Conservation (phyloP, 495 filamentous ascomycete genomes). For the Bathelium albidoporum region DNA sequence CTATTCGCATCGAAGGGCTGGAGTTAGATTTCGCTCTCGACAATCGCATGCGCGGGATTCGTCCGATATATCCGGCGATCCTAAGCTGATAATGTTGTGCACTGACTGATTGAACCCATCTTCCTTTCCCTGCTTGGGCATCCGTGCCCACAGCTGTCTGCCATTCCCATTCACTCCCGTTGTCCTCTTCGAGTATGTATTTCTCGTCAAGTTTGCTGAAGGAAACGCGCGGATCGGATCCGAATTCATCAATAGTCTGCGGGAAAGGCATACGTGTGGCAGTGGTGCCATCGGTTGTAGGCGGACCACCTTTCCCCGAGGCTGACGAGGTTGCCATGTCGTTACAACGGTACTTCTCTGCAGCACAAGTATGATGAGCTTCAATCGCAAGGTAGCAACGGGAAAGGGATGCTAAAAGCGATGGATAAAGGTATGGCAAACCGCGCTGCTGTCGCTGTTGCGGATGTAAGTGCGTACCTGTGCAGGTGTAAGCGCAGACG, state of each 20-base stretch:
- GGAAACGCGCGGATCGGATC: slow-evolving; percentile 71
- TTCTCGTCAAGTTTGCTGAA: slow-evolving; percentile 72
- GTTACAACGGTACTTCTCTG: neutral
- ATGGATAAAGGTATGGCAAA: too few species aligned
- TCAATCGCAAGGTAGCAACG: neutral
- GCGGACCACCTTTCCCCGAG: neutral
- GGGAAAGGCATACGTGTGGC: slow-evolving; percentile 14
- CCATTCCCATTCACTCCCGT: slow-evolving; percentile 78
- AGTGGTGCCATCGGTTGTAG: neutral
- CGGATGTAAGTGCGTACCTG: too few species aligned
- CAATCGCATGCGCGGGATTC: neutral
- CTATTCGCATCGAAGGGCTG: slow-evolving; percentile 25
- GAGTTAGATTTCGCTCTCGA: slow-evolving; percentile 2
- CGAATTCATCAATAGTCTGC: slow-evolving; percentile 50
- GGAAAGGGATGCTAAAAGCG: too few species aligned
- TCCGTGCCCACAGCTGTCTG: slow-evolving; percentile 15
- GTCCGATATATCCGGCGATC: neutral
- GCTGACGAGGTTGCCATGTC: neutral
- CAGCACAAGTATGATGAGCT: neutral
- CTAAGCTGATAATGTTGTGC: neutral
- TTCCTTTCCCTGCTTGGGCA: slow-evolving; percentile 43
- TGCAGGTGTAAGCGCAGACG: too few species aligned
- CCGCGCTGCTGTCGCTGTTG: too few species aligned
- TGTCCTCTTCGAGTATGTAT: slow-evolving; percentile 73
- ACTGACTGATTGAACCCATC: slow-evolving; percentile 46